Conservation (phyloP, 1,139 yeast species). For the Sugiyamaella neomexicana region DNA sequence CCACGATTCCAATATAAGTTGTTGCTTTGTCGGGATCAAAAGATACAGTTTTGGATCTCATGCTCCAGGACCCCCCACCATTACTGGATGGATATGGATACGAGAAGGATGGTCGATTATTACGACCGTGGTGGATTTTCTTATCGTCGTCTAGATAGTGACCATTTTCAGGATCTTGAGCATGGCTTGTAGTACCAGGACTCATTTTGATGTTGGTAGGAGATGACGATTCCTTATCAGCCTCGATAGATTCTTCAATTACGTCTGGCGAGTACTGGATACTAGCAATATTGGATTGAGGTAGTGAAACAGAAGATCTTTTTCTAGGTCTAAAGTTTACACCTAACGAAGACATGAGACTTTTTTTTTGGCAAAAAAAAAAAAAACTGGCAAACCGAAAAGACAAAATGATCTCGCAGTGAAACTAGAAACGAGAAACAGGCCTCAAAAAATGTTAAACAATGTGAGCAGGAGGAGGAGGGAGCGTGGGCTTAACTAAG, state of each 20-base stretch:
- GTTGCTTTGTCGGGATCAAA: slow-evolving; percentile 18
- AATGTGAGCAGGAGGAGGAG: too few relatives aligned
- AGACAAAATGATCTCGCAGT: too few relatives aligned
- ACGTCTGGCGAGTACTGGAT: neutral
- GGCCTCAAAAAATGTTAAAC: too few relatives aligned
- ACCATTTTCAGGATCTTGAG: slow-evolving; percentile 7
- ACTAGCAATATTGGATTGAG: neutral
- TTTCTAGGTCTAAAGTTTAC: slow-evolving; percentile 18
- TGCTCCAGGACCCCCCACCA: slow-evolving; percentile 9
- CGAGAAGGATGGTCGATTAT: slow-evolving; percentile 3
- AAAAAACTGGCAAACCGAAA: too few relatives aligned
- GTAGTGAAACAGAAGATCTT: slow-evolving; percentile 17
- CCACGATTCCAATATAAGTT: slow-evolving; percentile 13
- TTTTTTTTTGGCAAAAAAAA: too few relatives aligned
- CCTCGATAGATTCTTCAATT: neutral
- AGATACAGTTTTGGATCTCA: slow-evolving; percentile 9
- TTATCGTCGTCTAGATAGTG: slow-evolving; percentile 5
- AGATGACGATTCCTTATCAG: neutral
- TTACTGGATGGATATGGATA: slow-evolving; percentile 6
- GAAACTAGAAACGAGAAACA: too few relatives aligned
- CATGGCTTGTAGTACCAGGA: neutral
- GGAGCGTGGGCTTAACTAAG: too few relatives aligned
- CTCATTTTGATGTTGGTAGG: neutral
- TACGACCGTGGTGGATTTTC: slow-evolving; percentile 5
- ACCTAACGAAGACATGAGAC: slow-evolving; percentile 10